A percentile compares a stretch with the other conserved stretches of the same genome.
phyloP scores from a whole-genome alignment of 805 yeast genomes.

The Ogataea philodendri region DNA sequence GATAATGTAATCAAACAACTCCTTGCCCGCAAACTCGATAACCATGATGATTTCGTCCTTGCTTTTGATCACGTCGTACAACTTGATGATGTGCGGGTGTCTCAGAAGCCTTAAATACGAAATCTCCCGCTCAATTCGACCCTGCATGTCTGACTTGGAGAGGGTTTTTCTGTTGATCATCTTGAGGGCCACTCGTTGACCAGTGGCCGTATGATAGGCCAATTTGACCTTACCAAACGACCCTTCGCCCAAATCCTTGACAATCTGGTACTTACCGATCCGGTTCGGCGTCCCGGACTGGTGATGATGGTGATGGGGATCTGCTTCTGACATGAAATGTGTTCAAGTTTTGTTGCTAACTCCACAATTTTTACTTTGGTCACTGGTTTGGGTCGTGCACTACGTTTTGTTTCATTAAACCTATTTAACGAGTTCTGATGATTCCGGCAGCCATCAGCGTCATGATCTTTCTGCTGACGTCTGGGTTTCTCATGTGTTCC shows the following conservation, averaged over 20 bases:
- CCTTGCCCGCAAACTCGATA: constrained; percentile 95
- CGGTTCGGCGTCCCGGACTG: constrained; percentile 32
- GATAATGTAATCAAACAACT: constrained; percentile 90
- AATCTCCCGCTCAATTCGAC: constrained; percentile 91
- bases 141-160: constrained; percentile 96
- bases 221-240: constrained; percentile 94
- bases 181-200: constrained; percentile 88
- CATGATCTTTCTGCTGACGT: constrained; percentile 81
- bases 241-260: constrained; percentile 92
- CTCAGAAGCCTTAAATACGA: constrained; percentile 82
- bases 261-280: constrained; percentile 90
- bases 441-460: constrained; percentile 94
- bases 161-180: constrained; percentile 89
- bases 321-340: constrained; percentile 13
- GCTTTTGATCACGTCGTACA: constrained; percentile 92
- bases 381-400: constrained; percentile 6
- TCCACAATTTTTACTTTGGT: constrained; percentile 5
- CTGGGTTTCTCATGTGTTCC: constrained; percentile 98
- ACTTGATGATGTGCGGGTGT: constrained; percentile 94
- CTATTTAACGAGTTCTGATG: constrained; percentile 72
- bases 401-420: constrained; percentile 3
- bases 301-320: constrained; percentile 25
- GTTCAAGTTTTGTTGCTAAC: constrained; percentile 9
- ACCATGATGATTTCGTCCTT: constrained; percentile 97
- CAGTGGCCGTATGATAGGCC: constrained; percentile 86